Evolutionary conservation across 2,329 filamentous ascomycete genomes (phyloP).

Genomic region (Aureobasidium uvarum): DNA sequence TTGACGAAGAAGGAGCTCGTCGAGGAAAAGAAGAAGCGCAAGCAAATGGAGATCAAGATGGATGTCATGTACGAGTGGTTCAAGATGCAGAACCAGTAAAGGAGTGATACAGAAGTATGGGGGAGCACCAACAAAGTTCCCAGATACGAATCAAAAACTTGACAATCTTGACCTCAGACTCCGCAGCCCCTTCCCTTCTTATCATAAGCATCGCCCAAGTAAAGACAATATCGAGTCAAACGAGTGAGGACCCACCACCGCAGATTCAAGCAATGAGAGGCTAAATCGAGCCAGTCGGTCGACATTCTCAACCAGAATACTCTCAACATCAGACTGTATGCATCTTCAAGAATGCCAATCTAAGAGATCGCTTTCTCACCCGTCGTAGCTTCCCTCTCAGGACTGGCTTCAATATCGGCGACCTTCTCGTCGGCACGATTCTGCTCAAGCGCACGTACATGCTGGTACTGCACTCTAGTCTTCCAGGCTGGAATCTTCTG

Average conservation of each 20-base stretch:
- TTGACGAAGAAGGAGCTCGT: neutral
- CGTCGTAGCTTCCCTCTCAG: slow-evolving; percentile 19
- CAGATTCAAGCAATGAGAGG: neutral
- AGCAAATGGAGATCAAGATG: neutral
- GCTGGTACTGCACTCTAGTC: slow-evolving; percentile 35
- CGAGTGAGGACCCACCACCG: neutral
- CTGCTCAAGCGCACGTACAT: slow-evolving; percentile 30
- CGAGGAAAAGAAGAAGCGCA: neutral
- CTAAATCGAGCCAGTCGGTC: neutral
- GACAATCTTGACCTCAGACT: neutral
- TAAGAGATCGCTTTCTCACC: neutral
- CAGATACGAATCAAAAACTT: neutral
- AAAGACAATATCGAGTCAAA: neutral
- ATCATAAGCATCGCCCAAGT: too few species aligned
- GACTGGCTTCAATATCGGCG: slow-evolving; percentile 27
- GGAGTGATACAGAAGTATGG: too few species aligned
- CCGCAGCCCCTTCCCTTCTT: too few species aligned
- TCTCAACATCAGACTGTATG: neutral
- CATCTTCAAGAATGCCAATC: neutral
- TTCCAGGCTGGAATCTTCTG: slow-evolving; percentile 60
- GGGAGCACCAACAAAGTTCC: neutral
- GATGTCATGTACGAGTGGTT: neutral
- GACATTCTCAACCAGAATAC: neutral
- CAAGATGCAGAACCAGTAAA: neutral
- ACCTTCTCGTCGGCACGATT: slow-evolving; percentile 31